Evolutionary conservation across 768 basidiomycete species (phyloP), one percentile per base, ranked within the genome.

Genomic region (Flagelloscypha sp.): DNA sequence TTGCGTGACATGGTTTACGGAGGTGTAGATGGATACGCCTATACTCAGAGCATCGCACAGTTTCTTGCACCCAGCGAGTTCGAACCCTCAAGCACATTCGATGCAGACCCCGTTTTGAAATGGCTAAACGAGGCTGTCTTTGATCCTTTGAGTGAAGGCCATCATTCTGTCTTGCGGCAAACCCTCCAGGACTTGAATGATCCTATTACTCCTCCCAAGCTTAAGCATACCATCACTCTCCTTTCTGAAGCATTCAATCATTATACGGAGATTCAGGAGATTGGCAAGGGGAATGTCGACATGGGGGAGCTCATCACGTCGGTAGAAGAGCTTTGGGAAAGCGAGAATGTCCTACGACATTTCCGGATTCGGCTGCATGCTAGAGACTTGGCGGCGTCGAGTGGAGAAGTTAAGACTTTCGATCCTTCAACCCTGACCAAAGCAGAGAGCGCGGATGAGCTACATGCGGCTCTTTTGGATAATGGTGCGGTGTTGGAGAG

Each of bases 1-100:
- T 30, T 87, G 12, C 58, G 70, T 13, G 80, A 85, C 49, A 50
- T 84, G n/a, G 83, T 87, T 0, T 87, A 86, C 49, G 84, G 85
- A 0, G 84, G 85, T 30, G 65, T 75, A 1, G 82, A 84, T 37
- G 84, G 85, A 2, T 56, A 76, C 18, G 84, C 84, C 5, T 87
- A 87, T 52, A 69, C 79, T 35, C 65, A 79, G 41, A 87, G 85
- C 50, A 47, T 88, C 36, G 84, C 83, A 17, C 79, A 83, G 54
- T 88, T 87, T 43, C 63, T 79, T 21, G 51, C 60, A 53, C 12
- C 49, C 61, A 16, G 37, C 27, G 5, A 18, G 3, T 22, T 37
- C 15, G 37, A 42, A 33, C 30, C 47, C 43, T 16, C 48, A 47
- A 12, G 30, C 11, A 24, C 28, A 10, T 46, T 37, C 9, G 41